These are phyloP conservation scores for Dactylellina leptospora DNA, from an alignment of 2,329 filamentous ascomycete species.

Conservation along the genomic window DNA sequence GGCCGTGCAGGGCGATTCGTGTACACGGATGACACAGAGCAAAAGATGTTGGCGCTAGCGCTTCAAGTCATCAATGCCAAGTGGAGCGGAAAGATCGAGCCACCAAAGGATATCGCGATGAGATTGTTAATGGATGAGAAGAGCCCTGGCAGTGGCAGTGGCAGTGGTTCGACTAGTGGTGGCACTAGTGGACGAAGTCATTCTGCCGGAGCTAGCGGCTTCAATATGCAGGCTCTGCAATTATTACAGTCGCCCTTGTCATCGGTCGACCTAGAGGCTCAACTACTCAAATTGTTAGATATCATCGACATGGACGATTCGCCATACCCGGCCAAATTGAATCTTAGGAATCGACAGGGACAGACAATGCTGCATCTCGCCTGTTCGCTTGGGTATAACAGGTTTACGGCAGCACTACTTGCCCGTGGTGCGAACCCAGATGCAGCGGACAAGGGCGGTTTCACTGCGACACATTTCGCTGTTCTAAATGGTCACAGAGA, in stretches of 20 bases:
- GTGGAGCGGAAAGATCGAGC: constrained; percentile 71
- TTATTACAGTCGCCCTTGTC: constrained; percentile 43
- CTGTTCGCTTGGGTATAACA: constrained; percentile 76
- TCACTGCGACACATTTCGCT: constrained; percentile 82
- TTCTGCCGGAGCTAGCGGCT: constrained; percentile 57
- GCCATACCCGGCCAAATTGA: constrained; percentile 72
- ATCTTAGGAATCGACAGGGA: constrained; percentile 72
- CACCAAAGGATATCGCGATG: constrained; percentile 70
- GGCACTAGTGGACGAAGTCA: constrained; percentile 57
- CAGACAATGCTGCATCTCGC: constrained; percentile 84
- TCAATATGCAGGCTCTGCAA: constrained; percentile 33
- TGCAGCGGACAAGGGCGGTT: constrained; percentile 78
- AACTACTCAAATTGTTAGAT: constrained; percentile 78
- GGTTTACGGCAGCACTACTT: constrained; percentile 79
- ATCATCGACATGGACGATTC: constrained; percentile 80
- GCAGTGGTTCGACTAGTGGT: constrained; percentile 60
- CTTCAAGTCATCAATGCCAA: constrained; percentile 72
- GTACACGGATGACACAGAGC: constrained; percentile 76
- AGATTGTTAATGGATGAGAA: constrained; percentile 68
- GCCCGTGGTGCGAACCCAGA: constrained; percentile 81
- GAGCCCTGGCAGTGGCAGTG: constrained; percentile 58
- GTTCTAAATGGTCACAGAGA: constrained; percentile 78
- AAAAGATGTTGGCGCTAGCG: constrained; percentile 74
- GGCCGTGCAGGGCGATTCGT: constrained; percentile 68
- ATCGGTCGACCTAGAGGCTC: constrained; percentile 70